phyloP scores from a whole-genome alignment of 2,329 filamentous ascomycete genomes.

The Clarireedia homoeocarpa region DNA sequence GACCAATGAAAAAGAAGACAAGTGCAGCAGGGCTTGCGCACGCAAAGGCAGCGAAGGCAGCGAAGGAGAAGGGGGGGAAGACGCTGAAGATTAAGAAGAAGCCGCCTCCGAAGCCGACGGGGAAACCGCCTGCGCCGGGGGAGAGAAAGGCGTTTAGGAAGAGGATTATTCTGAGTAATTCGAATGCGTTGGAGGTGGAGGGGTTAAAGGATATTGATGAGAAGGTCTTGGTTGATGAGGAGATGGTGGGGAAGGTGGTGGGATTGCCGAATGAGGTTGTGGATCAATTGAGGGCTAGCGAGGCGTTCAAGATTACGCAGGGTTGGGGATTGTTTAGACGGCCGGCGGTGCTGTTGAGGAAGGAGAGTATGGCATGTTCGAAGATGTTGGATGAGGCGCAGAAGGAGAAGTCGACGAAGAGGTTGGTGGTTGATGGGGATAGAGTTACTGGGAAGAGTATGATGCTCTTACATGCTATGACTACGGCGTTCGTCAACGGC shows the following conservation, averaged over 20 bases:
- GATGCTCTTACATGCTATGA: constrained; percentile 73
- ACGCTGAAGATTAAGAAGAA: constrained; percentile 42
- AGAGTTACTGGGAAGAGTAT: constrained; percentile 80
- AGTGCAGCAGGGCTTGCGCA: constrained; percentile 3
- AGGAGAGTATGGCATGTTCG: constrained; percentile 69
- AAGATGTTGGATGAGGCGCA: constrained; percentile 51
- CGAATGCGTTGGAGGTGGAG: constrained; percentile 75
- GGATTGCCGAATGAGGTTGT: constrained; percentile 61
- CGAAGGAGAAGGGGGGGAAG: not conserved
- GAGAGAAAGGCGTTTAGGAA: constrained; percentile 85
- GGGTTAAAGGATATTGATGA: constrained; percentile 55
- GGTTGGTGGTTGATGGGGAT: constrained; percentile 65
- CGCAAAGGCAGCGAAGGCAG: constrained; percentile 10
- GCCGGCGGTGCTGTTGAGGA: constrained; percentile 70
- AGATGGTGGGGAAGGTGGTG: constrained; percentile 54
- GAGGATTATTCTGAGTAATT: constrained; percentile 86
- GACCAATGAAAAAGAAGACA: constrained; percentile 1
- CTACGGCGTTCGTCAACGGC: constrained; percentile 70
- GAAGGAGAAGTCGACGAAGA: constrained; percentile 45
- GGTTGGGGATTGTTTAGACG: constrained; percentile 79
- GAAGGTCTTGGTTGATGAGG: constrained; percentile 48
- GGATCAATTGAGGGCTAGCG: constrained; percentile 72
- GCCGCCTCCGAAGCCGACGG: constrained; percentile 18
- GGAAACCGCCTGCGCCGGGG: constrained; percentile 57
- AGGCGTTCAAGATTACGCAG: constrained; percentile 88